Conservation (phyloP, 768 basidiomycete genomes). For the Gloeophyllum trabeum region DNA sequence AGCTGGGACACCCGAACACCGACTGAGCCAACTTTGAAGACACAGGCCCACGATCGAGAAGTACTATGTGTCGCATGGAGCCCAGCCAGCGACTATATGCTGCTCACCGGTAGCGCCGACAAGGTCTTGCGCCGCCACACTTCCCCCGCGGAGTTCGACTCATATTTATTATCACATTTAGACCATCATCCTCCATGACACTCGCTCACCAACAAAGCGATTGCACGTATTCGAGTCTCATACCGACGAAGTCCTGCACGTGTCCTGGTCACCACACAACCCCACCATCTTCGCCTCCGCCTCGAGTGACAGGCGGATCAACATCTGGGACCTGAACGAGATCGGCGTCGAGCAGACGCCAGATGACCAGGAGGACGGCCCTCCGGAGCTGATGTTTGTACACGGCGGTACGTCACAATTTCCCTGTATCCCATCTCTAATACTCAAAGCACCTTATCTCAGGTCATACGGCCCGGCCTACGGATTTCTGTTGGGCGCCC, state of each 20-base stretch:
- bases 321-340: slow-evolving; percentile 87
- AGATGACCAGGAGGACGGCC: slow-evolving; percentile 97
- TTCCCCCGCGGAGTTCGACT: background rate
- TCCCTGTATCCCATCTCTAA: too few species aligned
- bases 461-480: slow-evolving; percentile 85
- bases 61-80: slow-evolving; percentile 89
- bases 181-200: slow-evolving; percentile 86
- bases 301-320: slow-evolving; percentile 85
- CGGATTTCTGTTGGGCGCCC: slow-evolving; percentile 95
- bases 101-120: slow-evolving; percentile 90
- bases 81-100: slow-evolving; percentile 64
- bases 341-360: slow-evolving; percentile 96
- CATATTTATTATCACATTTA: slow-evolving; percentile 18
- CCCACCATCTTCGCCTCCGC: slow-evolving; percentile 91
- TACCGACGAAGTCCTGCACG: slow-evolving; percentile 87
- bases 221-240: slow-evolving; percentile 90
- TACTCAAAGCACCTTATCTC: slow-evolving; percentile 2
- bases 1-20: slow-evolving; percentile 91
- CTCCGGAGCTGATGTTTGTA: slow-evolving; percentile 91
- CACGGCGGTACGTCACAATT: slow-evolving; percentile 81
- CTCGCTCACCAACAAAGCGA: slow-evolving; percentile 59
- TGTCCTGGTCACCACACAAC: slow-evolving; percentile 93
- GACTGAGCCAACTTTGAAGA: slow-evolving; percentile 51
- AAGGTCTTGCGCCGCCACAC: slow-evolving; percentile 42
- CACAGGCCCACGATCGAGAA: slow-evolving; percentile 85